Base-by-base conservation (phyloP, 345 rosid genomes). In the Syzygium aqueum region DNA sequence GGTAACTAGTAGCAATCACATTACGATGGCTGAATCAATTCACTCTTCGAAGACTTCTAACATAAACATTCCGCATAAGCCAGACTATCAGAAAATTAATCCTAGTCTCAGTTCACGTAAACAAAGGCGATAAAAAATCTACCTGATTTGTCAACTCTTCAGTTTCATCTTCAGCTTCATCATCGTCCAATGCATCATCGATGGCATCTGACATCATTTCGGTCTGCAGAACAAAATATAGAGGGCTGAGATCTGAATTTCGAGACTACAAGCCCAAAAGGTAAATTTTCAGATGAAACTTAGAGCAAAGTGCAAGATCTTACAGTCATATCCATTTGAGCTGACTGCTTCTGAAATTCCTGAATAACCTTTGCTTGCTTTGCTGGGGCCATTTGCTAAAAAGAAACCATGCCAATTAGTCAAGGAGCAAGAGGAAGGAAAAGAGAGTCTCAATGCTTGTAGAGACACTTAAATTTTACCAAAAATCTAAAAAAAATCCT, bases 171-270 rank as follows among this genome's bases (percentile, higher is more conserved):
- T 97, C 99, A 63, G 99, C 99, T 90, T 95, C 99, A 46, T 96
- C 99, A 88, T 95, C 49, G 85, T 97, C 99, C 93, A 97, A 89
- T 84, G 95, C 94, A 90, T 94, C 98, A 86, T 97, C 98, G 88
- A 97, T 95, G 77, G 97, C 87, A 51, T 97, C 98, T 84, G 99
- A 95, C 98, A 97, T 95, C 99, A 96, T 96, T 91, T 97, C 99
- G 53, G 95, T 94, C 99, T 97, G 95, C 89, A 91, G 25, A 87
- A 80, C 91, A 28, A 88, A 63, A 27, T 53, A 43, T 56, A 77
- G 85, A 86, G 84, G 63, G 87, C 89, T 52, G 92, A 85, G 80
- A 87, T 53, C 88, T 27, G 19, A 50, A 8, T 78, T 61, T 84
- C 28, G 80, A 43, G 89, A 87, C 3, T 84, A 37, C 61, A 87